Evolutionary conservation across 805 yeast species (phyloP), one percentile per base, ranked within the genome.

Genomic region (Wickerhamomyces mucosus): DNA sequence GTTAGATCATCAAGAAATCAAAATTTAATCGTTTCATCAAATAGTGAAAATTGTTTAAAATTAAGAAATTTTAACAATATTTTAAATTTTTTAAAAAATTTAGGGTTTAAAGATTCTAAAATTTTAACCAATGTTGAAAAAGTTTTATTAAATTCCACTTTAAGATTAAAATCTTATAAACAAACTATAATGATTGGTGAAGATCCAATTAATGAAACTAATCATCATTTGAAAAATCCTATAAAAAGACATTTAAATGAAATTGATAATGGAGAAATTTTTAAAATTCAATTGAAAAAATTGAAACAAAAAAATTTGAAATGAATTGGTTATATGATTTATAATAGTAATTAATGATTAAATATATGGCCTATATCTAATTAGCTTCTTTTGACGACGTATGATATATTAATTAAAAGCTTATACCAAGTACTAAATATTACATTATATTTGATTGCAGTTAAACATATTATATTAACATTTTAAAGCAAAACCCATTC

Each of bases 11-110:
- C 94, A 0, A 65, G 98, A 42, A 69, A 75, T 13, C 68, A 85
- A 26, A 96, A 96, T 1, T 49, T 92, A 13, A 65, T 92, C 3
- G 63, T 85, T 5, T 72, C 89, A 10, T 74, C 89, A 46, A 96
- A 95, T 3, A 83, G 92, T 0, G 36, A 45, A 3, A 51, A 57
- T 18, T 64, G 79, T 2, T 50, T 73, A 20, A 75, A 73, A 26
- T 57, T 75, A n/a, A 62, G 97, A 39, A 71, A 75, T 19, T 71
- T 74, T 23, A 61, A 68, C 27, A 95, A 92, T 46, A 67, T 84
- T 6, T 62, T 72, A 11, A 80, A 76, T 36, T 56, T 92, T 29
- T 57, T 81, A 21, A 62, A 68, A 23, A 57, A 82, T 8, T 59
- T 89, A 42, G 96, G 95, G 0, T 65, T 92, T 26, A 77, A 78